These are phyloP conservation scores for Cymodocea nodosa DNA, from an alignment of 116 monocot species.

Conservation along the genomic window DNA sequence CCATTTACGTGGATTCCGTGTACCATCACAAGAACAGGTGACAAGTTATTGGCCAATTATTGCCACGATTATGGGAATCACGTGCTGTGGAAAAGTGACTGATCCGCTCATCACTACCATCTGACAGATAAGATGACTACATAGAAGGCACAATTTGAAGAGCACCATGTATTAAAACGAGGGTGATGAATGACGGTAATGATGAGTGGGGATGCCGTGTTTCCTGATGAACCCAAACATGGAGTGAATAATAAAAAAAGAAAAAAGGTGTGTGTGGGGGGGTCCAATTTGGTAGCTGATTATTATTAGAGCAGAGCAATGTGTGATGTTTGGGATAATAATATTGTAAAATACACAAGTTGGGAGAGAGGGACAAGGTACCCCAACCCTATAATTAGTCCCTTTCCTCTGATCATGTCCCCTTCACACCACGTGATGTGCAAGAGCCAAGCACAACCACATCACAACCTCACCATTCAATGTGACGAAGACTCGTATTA, in stretches of 20 bases:
- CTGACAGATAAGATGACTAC: neutral
- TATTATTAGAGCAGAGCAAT: neutral
- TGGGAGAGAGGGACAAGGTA: constrained; percentile 1
- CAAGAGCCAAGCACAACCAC: neutral
- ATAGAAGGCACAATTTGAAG: neutral
- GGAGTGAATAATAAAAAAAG: neutral
- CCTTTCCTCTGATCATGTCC: neutral
- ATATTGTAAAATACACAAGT: neutral
- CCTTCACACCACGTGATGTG: neutral
- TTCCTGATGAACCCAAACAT: neutral
- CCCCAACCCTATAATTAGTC: neutral
- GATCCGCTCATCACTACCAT: neutral
- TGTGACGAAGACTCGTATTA: neutral
- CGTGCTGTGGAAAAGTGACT: neutral
- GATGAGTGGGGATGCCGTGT: neutral
- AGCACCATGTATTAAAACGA: neutral
- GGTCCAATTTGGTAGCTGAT: neutral
- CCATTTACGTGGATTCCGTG: neutral
- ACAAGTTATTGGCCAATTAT: neutral
- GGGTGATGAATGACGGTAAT: neutral
- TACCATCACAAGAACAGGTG: neutral
- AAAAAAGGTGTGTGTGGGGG: no score
- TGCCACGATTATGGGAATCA: neutral
- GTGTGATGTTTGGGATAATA: neutral
- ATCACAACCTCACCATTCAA: no score